Percentiles rank a stretch among this genome's conserved stretches.
Conservation (phyloP, 2,329 filamentous ascomycete genomes). For the Hyphodiscus sp. region DNA sequence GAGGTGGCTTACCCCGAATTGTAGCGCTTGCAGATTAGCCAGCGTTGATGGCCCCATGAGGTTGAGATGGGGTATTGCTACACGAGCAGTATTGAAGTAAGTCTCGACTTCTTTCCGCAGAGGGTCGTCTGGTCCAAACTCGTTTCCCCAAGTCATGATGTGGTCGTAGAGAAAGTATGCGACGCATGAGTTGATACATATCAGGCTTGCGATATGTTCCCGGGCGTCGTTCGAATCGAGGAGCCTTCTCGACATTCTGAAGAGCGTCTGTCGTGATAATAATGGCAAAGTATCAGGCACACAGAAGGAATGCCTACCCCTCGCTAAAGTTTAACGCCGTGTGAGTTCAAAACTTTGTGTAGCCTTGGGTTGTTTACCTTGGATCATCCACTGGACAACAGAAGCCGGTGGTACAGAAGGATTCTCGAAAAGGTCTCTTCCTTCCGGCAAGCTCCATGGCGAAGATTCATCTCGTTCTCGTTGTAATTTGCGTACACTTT, state of each 20-base stretch:
- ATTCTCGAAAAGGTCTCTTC: background rate
- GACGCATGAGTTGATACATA: slow-evolving; percentile 10
- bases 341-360: background rate
- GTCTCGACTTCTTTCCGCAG: slow-evolving; percentile 3
- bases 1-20: slow-evolving; percentile 5
- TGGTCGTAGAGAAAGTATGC: slow-evolving; percentile 12
- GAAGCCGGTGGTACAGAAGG: slow-evolving; percentile 1
- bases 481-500: slow-evolving; percentile 2
- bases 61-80: background rate
- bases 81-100: slow-evolving; percentile 1
- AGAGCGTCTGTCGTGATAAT: slow-evolving; percentile 4
- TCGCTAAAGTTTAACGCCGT: background rate
- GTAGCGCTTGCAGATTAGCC: slow-evolving; percentile 8
- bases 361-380: slow-evolving; percentile 1
- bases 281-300: slow-evolving; percentile 10
- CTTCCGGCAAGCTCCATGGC: too few species aligned
- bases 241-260: slow-evolving; percentile 4
- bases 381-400: slow-evolving; percentile 12
- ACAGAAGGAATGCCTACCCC: slow-evolving; percentile 2
- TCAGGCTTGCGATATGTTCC: slow-evolving; percentile 2
- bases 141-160: background rate
- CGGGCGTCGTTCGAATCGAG: background rate
- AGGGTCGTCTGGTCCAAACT: slow-evolving; percentile 3
- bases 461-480: background rate
- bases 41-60: background rate